Percentiles rank a stretch among this genome's conserved stretches.
Evolutionary conservation across 73 alveolate genomes (phyloP).

Genomic region (Blepharisma japonicum): DNA sequence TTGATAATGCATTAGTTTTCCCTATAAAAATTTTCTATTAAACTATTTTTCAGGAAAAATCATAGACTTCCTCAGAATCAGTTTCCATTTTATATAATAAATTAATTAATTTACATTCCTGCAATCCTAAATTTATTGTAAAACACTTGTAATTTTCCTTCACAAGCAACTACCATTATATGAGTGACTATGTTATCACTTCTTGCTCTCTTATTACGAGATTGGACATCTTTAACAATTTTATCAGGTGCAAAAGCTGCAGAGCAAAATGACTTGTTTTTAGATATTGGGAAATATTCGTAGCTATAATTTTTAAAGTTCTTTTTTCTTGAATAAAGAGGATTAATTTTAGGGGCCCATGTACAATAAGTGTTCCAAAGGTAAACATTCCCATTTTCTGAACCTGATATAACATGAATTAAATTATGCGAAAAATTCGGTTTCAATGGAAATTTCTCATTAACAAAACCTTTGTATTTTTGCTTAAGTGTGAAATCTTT

Average conservation of each 20-base stretch:
- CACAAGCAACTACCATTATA: neutral
- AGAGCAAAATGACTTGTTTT: neutral
- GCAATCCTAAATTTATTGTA: slow-evolving; percentile 5
- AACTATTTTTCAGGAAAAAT: too few species aligned
- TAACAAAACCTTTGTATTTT: slow-evolving; percentile 17
- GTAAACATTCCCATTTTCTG: slow-evolving; percentile 8
- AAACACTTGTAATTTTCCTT: neutral
- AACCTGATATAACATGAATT: slow-evolving; percentile 14
- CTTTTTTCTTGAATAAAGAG: neutral
- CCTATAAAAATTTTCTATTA: too few species aligned
- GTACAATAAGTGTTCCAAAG: neutral
- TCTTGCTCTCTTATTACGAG: neutral
- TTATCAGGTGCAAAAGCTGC: slow-evolving; percentile 26
- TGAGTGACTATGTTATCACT: neutral
- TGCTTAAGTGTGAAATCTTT: neutral
- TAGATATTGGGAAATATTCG: neutral
- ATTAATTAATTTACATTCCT: too few species aligned
- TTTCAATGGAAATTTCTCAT: neutral
- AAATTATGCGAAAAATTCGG: neutral
- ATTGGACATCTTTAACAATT: neutral
- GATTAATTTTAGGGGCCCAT: neutral
- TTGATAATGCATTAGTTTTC: too few species aligned
- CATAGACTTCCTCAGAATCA: too few species aligned
- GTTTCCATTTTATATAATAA: too few species aligned
- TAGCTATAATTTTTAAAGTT: neutral